Evolutionary conservation across 2,329 filamentous ascomycete species (phyloP), one percentile per base, ranked within the genome.

Genomic region (Sphaerulina populicola): DNA sequence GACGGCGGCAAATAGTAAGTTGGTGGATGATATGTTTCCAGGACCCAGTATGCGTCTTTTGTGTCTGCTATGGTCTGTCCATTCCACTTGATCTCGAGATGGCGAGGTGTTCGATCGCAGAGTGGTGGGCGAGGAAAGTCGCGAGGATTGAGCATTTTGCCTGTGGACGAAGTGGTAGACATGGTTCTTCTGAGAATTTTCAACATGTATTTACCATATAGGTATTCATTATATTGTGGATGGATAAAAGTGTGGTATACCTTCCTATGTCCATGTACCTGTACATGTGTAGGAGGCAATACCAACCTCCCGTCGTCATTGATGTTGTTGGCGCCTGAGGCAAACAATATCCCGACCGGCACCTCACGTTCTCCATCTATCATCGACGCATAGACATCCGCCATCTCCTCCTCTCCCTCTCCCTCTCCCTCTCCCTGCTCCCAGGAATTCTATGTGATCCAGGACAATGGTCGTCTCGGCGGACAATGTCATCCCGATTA

Each of bases 11-110:
- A 68, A 61, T 82, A 83, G 65, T 82, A 83, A 27, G 79, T 81
- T 4, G 80, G 80, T 31, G 80, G 77, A 58, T 82, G 79, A 57
- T 78, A 77, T 14, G 79, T 81, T 64, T 83, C 79, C 31, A 83
- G 68, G 3, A 80, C 78, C 79, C 80, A 82, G 62, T 75, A 82
- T 2, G 74, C 78, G 41, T 78, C 72, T 49, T 69, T 75, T 6
- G 80, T 81, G 39, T 82, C 77, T 9, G 78, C 80, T 54, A 83
- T 75, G 44, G 73, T 67, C 41, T 75, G 67, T 15, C 73, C 75
- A 23, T 75, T 69, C 72, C 77, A 81, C 62, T 74, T 77, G 55
- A 83, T 73, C 51, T 67, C 54, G 42, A 83, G 66, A 60, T 80
- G 78, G 44, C 77, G 70, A 2, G 71, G 62, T 4, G 73, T 78